Evolutionary conservation across 2,329 filamentous ascomycete genomes (phyloP), one percentile per base, ranked within the genome.

Genomic region (Cylindrodendrum hubeiense): DNA sequence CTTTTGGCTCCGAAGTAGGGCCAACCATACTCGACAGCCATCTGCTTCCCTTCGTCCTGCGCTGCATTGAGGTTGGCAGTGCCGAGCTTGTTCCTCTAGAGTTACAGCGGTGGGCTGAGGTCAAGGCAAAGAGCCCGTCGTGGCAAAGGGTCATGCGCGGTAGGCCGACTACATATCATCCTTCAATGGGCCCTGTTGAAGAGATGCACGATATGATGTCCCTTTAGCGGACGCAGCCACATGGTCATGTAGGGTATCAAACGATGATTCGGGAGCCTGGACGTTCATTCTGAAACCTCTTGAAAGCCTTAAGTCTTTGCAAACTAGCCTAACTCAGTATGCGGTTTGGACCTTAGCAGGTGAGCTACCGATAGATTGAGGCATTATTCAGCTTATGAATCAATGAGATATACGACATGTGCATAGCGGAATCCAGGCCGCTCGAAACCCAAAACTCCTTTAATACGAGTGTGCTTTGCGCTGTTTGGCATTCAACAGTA

Each of bases 121-220:
- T 21, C 0, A 67, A 67, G 13, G 54, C 46, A 33, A 64, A 60
- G 15, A 60, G 64, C 22, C 41, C 55, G 2, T 41, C 50, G 4
- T 68, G 66, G 64, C 33, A 57, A 13, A 67, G 10, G 15, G 64
- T 68, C 15, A 68, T 65, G 66, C 64, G 47, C 19, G 64, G 66
- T 12, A 59, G 47, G 33, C 60, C 64, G 2, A 68, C 66, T 2
- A 52, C 21, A 5, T 64, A 64, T 33, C 37, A 67, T 44, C 66
- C 64, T 34, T 67, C 66, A 2, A 67, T 67, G 66, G 66, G 66
- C 0, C 63, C 66, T 22, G 46, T 67, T 50, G 59, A 30, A 9
- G 59, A 67, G 17, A 67, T 67, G 65, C n/a, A 37, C 3, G 65
- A 66, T 3, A 66, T 67, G 58, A 67, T 67, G 65, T 57, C 46